Evolutionary conservation across 1,284 basidiomycete genomes (phyloP).

Genomic region (Crocinoboletus sp.): DNA sequence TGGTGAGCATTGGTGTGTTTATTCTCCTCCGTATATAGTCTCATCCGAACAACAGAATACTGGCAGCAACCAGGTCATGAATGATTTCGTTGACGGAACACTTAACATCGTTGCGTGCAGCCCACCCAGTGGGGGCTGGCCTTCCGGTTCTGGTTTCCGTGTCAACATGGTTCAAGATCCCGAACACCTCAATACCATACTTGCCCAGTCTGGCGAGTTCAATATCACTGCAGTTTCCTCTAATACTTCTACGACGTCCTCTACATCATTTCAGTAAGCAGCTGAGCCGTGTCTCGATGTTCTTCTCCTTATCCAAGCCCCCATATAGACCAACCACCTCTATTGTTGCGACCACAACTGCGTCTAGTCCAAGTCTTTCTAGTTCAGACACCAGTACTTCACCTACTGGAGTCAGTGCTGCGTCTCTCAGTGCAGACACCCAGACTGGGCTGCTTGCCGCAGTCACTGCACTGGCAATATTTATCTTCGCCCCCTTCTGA

Average conservation of each 20-base stretch:
- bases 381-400: conserved; percentile 22
- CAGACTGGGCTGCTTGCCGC: conserved; percentile 29
- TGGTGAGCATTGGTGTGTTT: conserved; percentile 36
- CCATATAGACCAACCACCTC: conserved; percentile 16
- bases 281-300: not conserved
- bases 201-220: conserved; percentile 63
- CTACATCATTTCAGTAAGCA: conserved; percentile 22
- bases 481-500: conserved; percentile 23
- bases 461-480: conserved; percentile 28
- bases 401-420: conserved; percentile 29
- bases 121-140: conserved; percentile 58
- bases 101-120: conserved; percentile 35
- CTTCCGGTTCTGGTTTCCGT: conserved; percentile 50
- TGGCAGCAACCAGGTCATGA: conserved; percentile 40
- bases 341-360: conserved; percentile 17
- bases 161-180: conserved; percentile 63
- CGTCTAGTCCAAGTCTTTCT: conserved; percentile 26
- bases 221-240: conserved; percentile 40
- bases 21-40: not conserved
- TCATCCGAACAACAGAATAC: conserved; percentile 24
- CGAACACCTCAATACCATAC: conserved; percentile 43
- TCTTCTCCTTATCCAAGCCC: conserved; percentile 9
- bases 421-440: conserved; percentile 20
- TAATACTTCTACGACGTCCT: conserved; percentile 8
- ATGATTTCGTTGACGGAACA: conserved; percentile 45